Conservation (phyloP, 306 rosid genomes). For the Heteromeles arbutifolia region DNA sequence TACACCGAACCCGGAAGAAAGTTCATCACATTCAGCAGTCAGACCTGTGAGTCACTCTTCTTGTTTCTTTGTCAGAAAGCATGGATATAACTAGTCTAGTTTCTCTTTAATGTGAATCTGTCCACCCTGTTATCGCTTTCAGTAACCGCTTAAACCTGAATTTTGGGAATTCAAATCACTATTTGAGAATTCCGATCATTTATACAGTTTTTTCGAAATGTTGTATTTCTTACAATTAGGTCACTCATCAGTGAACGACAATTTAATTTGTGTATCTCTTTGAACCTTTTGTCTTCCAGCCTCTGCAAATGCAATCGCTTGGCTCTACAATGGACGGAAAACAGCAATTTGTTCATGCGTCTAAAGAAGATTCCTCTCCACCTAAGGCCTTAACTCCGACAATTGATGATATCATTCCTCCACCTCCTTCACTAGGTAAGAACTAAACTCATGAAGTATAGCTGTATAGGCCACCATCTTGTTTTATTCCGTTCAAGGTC, state of each 20-base stretch:
- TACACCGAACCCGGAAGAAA: neutral
- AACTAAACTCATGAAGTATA: slow-evolving; percentile 4
- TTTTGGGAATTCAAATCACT: neutral
- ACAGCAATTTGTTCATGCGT: slow-evolving; percentile 25
- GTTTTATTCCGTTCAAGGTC: neutral
- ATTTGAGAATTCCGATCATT: neutral
- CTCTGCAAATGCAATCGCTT: slow-evolving; percentile 36
- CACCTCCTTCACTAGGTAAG: slow-evolving; percentile 75
- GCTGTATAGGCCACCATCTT: slow-evolving; percentile 2
- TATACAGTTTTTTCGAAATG: neutral
- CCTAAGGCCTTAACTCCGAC: slow-evolving; percentile 34
- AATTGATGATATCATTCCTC: slow-evolving; percentile 56
- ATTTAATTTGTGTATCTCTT: neutral
- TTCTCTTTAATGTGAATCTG: neutral
- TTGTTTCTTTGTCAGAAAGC: neutral
- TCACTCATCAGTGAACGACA: neutral
- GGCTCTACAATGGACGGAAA: slow-evolving; percentile 29
- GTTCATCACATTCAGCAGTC: neutral
- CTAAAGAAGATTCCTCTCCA: slow-evolving; percentile 26
- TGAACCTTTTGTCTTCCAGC: slow-evolving; percentile 32
- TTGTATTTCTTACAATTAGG: neutral
- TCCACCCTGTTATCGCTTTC: neutral
- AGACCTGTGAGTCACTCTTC: slow-evolving; percentile 18
- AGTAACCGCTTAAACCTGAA: neutral
- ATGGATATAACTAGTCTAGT: neutral